Evolutionary conservation across 2,329 filamentous ascomycete genomes (phyloP), one percentile per base, ranked within the genome.

Genomic region (Colletotrichum sp.): DNA sequence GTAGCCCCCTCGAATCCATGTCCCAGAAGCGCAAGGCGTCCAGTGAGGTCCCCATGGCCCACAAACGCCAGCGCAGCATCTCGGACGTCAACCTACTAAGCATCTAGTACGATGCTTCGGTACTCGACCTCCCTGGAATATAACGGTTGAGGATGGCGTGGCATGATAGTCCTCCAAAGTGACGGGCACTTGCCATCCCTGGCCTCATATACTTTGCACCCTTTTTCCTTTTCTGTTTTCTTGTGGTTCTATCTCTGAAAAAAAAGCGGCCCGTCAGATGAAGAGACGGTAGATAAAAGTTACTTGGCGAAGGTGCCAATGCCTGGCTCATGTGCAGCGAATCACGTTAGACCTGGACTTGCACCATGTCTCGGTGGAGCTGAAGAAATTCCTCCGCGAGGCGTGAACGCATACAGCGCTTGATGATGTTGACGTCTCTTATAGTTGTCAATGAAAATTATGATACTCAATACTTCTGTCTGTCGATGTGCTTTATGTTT

Each of bases 1-100:
- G 88, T 77, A 91, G 89, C 79, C 89, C 90, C 25, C 85, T 91
- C 12, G 87, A 89, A 32, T 82, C 84, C 4, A 78, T 86, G 30
- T 86, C 88, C 32, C 86, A 89, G 70, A 92, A 92, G 84, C 88
- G 90, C 77, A 92, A 92, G 82, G 89, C 90, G 32, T 87, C 89
- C 5, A 82, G 82, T 22, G 88, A 89, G 61, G 82, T 82, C 19
- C 80, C 80, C 34, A 79, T 82, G 22, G 82, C 83, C 55, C 90
- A 92, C 82, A 92, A 92, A 83, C 87, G 89, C 65, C 90, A 92
- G 78, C 85, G 90, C 81, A 92, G 90, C 83, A 89, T 92, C 77
- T 90, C 90, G 27, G 90, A 92, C 78, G 88, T 92, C 69, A 87
- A 88, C 78, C 80, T 86, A 63, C 82, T 90, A 77, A 85, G 82